Base-by-base conservation (phyloP, 768 basidiomycete species). In the Podaxis mareebaensis region DNA sequence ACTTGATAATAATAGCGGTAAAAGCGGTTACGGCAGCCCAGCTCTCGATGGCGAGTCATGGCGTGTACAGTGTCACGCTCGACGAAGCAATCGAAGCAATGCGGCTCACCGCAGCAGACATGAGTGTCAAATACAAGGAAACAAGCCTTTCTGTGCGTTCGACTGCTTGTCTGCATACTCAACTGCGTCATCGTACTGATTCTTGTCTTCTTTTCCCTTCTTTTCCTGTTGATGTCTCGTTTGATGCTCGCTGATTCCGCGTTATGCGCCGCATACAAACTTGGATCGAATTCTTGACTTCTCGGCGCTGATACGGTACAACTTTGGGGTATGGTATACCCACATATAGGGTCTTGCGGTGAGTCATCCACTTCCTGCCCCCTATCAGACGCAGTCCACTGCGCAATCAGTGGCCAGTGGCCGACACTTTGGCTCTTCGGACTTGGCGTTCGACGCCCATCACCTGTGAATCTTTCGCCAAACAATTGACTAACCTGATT, bases 51-150 rank as follows among this genome's bases (percentile, higher is more conserved):
- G 94, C 95, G 8, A 93, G 92, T 64, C 85, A 93, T 70, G 95
- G 93, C 0, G 82, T 92, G 13, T 94, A 94, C 69, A 86, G 88
- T 38, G 94, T 96, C 39, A 90, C 89, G 0, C 81, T 98, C 20
- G 96, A 98, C 72, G 94, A 97, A 74, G 96, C 95, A 2, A 97
- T 98, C 60, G 93, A 94, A 74, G 95, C 95, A 3, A 96, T 96
- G 93, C 82, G 93, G 24, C 72, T 96, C 53, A 97, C 95, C 5
- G 95, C 96, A 28, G 81, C 85, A n/a, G 93, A 95, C 73, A 96
- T 96, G 94, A 94, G 92, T 65, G 85, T 91, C 67, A 94, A 95
- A 74, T 96, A 96, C 74, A 97, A 96, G 73, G 95, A 98, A 76
- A 98, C 95, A 0, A 93, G 91, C 74, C 84, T 98, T 67, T 93